Evolutionary conservation across 768 basidiomycete genomes (phyloP).

Genomic region (Pleurotus djamor): DNA sequence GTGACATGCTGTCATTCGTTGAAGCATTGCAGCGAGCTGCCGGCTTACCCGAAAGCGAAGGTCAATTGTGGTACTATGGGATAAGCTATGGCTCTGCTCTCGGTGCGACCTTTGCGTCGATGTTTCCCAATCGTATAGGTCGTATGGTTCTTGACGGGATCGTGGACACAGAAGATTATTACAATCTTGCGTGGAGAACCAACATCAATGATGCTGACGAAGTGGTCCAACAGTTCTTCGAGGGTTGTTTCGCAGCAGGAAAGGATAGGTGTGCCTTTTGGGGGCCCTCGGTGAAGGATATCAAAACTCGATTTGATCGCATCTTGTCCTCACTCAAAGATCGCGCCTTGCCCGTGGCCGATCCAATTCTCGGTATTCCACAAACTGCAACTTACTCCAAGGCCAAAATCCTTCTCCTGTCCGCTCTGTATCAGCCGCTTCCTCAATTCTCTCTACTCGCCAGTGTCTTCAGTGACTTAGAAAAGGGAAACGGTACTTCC

Average conservation of each 20-base stretch:
- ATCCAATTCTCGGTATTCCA: constrained; percentile 6
- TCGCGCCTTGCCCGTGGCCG: constrained; percentile 15
- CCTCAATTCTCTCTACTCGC: constrained; percentile 12
- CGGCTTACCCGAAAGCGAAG: neutral
- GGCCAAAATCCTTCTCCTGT: constrained; percentile 11
- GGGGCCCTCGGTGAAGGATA: constrained; percentile 12
- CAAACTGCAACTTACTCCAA: constrained; percentile 12
- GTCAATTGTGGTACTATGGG: constrained; percentile 9
- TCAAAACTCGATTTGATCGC: constrained; percentile 12
- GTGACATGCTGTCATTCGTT: neutral
- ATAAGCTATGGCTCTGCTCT: constrained; percentile 22
- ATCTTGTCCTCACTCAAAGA: constrained; percentile 12
- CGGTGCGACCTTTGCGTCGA: constrained; percentile 26
- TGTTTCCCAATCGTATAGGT: constrained; percentile 32
- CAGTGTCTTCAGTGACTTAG: constrained; percentile 16
- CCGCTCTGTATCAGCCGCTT: constrained; percentile 18
- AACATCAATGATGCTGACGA: constrained; percentile 17
- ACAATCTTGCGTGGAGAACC: constrained; percentile 9
- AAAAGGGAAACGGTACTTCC: no score
- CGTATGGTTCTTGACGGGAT: constrained; percentile 29
- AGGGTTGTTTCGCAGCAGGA: constrained; percentile 17
- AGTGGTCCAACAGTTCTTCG: constrained; percentile 16
- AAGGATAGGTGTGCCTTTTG: constrained; percentile 17
- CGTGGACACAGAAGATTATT: constrained; percentile 21
- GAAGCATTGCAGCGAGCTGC: neutral